Evolutionary conservation across 2,329 filamentous ascomycete genomes (phyloP), one percentile per base, ranked within the genome.

Genomic region (Phoma herbarum): DNA sequence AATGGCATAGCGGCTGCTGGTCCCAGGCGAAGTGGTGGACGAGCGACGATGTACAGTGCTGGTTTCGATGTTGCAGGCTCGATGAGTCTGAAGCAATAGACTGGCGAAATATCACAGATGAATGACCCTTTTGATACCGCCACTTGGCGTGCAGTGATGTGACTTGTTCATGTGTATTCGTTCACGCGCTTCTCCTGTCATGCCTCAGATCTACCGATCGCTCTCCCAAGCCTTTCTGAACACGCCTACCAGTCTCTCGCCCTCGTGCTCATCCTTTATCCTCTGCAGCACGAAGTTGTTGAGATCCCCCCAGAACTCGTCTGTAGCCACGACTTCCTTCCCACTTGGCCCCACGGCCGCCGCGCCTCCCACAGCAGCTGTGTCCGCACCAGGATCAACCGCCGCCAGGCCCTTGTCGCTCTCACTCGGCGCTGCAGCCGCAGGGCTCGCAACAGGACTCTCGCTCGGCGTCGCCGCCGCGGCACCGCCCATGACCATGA

Each of bases 261-360:
- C 91, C 71, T 85, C 83, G 2, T 74, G 75, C 50, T 83, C 87
- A 73, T 96, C 90, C 77, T 90, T 88, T 68, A 97, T 79, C 74
- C 92, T 86, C 80, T 93, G 90, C 71, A 87, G 80, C 75, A 99
- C 75, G 77, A 94, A 98, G 0, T 86, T 90, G 72, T 88, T 87
- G 63, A 99, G 77, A 80, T 98, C 95, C 9, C 79, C 79, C 95
- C 95, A 99, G 74, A 99, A 99, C 54, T 85, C 88, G 7, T 89
- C 86, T 12, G 86, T 89, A 71, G 86, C 80, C 63, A 96, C 73
- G 20, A 90, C 84, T 26, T 85, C 85, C 52, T 78, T 79, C 31
- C 85, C 85, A 65, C 84, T 87, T n/a, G 82, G 77, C 3, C 84
- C 82, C 52, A 84, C 84, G 41, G 79, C 81, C 44, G 78, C 78